Percentiles rank a stretch among this genome's conserved stretches.
Evolutionary conservation across 2,329 filamentous ascomycete species (phyloP).

Genomic region (Penicillium vulpinum): DNA sequence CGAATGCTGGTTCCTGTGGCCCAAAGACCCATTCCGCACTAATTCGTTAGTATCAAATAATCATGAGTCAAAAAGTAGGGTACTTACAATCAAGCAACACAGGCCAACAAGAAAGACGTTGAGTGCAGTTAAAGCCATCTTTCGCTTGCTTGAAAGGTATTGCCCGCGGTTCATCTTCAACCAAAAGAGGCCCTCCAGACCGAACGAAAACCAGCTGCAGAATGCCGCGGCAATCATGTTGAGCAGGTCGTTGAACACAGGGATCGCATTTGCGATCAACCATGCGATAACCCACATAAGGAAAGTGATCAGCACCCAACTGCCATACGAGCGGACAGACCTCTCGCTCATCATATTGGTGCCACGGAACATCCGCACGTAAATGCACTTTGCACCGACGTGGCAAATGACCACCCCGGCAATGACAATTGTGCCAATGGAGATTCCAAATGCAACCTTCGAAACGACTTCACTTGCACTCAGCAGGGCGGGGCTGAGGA

Average conservation of each 20-base stretch:
- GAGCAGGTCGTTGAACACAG: conserved; percentile 66
- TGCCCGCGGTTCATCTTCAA: conserved; percentile 35
- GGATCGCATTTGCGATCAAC: conserved; percentile 68
- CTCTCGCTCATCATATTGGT: conserved; percentile 54
- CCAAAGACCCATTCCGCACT: conserved; percentile 30
- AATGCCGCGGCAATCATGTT: conserved; percentile 52
- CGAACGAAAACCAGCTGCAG: conserved; percentile 5
- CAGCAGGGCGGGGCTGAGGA: conserved; percentile 65
- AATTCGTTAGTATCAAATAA: not conserved
- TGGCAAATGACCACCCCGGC: conserved; percentile 69
- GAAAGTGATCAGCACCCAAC: conserved; percentile 60
- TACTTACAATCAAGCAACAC: not conserved
- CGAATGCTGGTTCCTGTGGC: conserved; percentile 18
- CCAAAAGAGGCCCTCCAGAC: conserved; percentile 31
- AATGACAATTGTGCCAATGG: conserved; percentile 68
- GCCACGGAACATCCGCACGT: conserved; percentile 61
- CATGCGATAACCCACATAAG: conserved; percentile 61
- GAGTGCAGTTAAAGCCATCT: not conserved
- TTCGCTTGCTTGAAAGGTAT: conserved; percentile 17
- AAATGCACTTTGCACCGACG: conserved; percentile 66
- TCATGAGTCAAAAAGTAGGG: too few relatives aligned
- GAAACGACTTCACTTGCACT: conserved; percentile 58
- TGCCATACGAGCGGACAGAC: conserved; percentile 51
- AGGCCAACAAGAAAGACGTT: not conserved
- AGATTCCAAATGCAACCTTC: conserved; percentile 67